phyloP scores from a whole-genome alignment of 352 stramenopile species.

The Synura sp. region DNA sequence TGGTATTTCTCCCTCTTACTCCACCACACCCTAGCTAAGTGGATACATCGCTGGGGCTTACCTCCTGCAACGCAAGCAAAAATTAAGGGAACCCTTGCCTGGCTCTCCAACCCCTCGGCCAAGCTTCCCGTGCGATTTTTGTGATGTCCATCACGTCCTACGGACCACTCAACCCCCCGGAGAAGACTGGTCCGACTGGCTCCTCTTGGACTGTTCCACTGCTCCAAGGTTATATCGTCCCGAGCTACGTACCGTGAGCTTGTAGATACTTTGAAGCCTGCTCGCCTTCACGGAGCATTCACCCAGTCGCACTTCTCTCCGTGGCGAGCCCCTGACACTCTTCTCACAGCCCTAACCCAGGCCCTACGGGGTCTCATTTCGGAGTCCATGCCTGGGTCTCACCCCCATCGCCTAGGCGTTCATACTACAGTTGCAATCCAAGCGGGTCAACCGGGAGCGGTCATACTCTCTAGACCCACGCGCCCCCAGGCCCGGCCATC shows the following conservation, averaged over 20 bases:
- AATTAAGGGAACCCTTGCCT: slow-evolving; percentile 3
- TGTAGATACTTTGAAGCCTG: neutral
- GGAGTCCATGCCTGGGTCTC: slow-evolving; percentile 15
- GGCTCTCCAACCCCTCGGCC: slow-evolving; percentile 7
- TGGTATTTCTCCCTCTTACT: slow-evolving; percentile 15
- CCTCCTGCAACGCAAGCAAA: neutral
- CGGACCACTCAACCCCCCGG: slow-evolving; percentile 7
- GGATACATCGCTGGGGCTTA: neutral
- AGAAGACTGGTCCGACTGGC: slow-evolving; percentile 7
- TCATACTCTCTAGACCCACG: slow-evolving; percentile 3
- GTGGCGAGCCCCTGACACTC: neutral
- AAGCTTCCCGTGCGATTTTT: neutral
- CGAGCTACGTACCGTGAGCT: slow-evolving; percentile 20
- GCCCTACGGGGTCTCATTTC: slow-evolving; percentile 10
- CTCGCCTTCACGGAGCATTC: slow-evolving; percentile 10
- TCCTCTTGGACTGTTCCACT: slow-evolving; percentile 25
- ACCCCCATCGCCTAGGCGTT: slow-evolving; percentile 5
- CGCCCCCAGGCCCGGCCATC: neutral
- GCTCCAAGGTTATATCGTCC: slow-evolving; percentile 11
- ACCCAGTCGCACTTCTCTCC: slow-evolving; percentile 6
- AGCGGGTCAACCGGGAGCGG: slow-evolving; percentile 9
- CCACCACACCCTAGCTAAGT: slow-evolving; percentile 7
- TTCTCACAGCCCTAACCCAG: neutral
- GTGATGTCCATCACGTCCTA: slow-evolving; percentile 17
- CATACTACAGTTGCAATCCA: slow-evolving; percentile 14